Evolutionary conservation across 139 green algal genomes (phyloP).

Genomic region (Pleodorina starrii): DNA sequence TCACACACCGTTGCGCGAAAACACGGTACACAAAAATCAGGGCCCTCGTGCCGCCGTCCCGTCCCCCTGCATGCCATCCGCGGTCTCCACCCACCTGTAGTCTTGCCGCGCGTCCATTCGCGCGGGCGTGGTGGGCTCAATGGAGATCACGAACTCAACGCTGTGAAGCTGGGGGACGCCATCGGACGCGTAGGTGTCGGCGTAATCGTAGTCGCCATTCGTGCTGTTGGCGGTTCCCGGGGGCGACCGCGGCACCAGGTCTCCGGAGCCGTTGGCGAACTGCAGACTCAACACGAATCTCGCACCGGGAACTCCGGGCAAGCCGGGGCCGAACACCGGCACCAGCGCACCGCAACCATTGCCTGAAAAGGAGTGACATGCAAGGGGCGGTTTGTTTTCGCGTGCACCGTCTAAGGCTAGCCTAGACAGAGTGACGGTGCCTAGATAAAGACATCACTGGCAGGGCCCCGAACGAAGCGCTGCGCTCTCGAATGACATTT

Average conservation of each 20-base stretch:
- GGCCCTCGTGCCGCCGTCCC: too few species aligned
- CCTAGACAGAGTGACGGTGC: too few species aligned
- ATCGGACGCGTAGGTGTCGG: not conserved
- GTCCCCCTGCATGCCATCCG: not conserved
- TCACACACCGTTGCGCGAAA: too few species aligned
- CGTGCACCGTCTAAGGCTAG: too few species aligned
- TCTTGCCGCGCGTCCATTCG: conserved; percentile 17
- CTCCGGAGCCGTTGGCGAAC: conserved; percentile 53
- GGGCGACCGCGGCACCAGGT: conserved; percentile 53
- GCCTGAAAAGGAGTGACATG: too few species aligned
- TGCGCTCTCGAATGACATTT: too few species aligned
- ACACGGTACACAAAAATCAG: too few species aligned
- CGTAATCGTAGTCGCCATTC: too few species aligned
- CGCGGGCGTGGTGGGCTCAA: conserved; percentile 11
- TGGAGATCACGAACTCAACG: conserved; percentile 61
- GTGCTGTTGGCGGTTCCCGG: not conserved
- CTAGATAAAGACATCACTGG: too few species aligned
- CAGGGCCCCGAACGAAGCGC: too few species aligned
- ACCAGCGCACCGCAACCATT: conserved; percentile 64
- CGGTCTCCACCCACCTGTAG: conserved; percentile 27
- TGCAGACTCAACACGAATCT: conserved; percentile 67
- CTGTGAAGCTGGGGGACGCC: conserved; percentile 39
- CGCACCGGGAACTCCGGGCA: conserved; percentile 57
- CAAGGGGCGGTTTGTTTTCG: too few species aligned
- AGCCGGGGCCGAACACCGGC: conserved; percentile 57